Evolutionary conservation across 345 rosid genomes (phyloP).

Genomic region (Barbarea vulgaris): DNA sequence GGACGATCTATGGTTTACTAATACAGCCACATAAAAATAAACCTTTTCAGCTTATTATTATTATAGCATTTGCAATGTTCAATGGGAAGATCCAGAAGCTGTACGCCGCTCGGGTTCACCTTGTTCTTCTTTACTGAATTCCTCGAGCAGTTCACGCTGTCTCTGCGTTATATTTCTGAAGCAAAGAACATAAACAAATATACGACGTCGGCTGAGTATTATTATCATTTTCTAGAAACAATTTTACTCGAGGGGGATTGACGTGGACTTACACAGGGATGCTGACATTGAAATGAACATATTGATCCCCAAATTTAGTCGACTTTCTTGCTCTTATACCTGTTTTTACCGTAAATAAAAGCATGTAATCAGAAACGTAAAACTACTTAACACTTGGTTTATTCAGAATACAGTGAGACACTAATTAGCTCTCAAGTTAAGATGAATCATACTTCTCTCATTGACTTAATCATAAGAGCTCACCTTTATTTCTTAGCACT

Average conservation of each 20-base stretch:
- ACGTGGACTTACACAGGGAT: constrained; percentile 72
- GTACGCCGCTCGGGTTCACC: constrained; percentile 70
- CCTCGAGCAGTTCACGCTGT: constrained; percentile 90
- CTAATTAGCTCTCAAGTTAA: no score
- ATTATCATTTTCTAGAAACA: no score
- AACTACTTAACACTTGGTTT: no score
- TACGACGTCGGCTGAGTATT: no score
- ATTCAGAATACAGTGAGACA: no score
- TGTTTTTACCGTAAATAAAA: constrained; percentile 31
- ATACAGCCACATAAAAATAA: constrained; percentile 22
- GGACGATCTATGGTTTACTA: neutral
- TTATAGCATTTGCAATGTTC: constrained; percentile 15
- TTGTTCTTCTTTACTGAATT: constrained; percentile 85
- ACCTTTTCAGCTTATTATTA: neutral
- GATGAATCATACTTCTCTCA: no score
- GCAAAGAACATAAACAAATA: neutral
- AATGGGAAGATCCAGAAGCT: constrained; percentile 82
- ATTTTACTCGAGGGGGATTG: neutral
- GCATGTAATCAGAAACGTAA: neutral
- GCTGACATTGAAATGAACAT: constrained; percentile 89
- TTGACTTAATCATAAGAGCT: no score
- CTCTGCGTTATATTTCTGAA: constrained; percentile 73
- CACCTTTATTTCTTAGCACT: constrained; percentile 92
- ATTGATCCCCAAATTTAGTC: constrained; percentile 76
- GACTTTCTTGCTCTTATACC: constrained; percentile 83